phyloP scores from a whole-genome alignment of 2,329 filamentous ascomycete genomes.

The Apiospora pterosperma region DNA sequence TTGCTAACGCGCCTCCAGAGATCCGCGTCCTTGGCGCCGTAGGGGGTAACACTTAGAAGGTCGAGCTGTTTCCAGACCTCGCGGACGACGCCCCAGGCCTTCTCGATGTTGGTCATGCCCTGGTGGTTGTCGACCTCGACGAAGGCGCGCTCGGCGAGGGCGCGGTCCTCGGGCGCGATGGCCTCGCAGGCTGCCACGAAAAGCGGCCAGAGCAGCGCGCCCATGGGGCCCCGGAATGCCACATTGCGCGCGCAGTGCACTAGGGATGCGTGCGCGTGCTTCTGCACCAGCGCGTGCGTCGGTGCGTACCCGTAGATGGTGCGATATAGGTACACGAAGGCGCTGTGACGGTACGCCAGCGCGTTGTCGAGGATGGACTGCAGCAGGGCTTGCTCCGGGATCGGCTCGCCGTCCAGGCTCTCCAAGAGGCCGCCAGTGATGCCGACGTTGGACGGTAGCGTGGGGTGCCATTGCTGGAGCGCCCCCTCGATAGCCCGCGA shows the following conservation, averaged over 20 bases:
- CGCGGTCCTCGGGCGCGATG: slow-evolving; percentile 43
- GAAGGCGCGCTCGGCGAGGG: slow-evolving; percentile 49
- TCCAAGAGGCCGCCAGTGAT: slow-evolving; percentile 21
- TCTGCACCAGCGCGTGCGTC: slow-evolving; percentile 48
- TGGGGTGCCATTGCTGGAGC: slow-evolving; percentile 53
- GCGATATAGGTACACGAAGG: slow-evolving; percentile 55
- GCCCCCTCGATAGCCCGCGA: slow-evolving; percentile 53
- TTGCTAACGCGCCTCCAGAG: slow-evolving; percentile 55
- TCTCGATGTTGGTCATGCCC: slow-evolving; percentile 63
- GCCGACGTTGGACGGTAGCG: slow-evolving; percentile 37
- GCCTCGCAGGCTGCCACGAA: slow-evolving; percentile 64
- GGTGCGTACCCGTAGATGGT: slow-evolving; percentile 48
- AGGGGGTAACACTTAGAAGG: slow-evolving; percentile 18
- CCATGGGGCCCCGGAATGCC: slow-evolving; percentile 55
- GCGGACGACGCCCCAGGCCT: slow-evolving; percentile 57
- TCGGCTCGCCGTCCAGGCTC: slow-evolving; percentile 14
- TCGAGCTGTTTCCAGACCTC: slow-evolving; percentile 58
- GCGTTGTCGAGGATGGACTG: slow-evolving; percentile 57
- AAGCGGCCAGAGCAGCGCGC: slow-evolving; percentile 61
- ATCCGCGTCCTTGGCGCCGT: slow-evolving; percentile 29
- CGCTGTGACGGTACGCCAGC: slow-evolving; percentile 57
- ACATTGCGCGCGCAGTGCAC: slow-evolving; percentile 54
- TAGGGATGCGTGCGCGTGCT: slow-evolving; percentile 47
- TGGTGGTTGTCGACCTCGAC: slow-evolving; percentile 51
- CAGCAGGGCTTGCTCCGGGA: slow-evolving; percentile 38